These are phyloP conservation scores for Yamadazyma conglobata DNA, from an alignment of 1,139 yeast genomes.

Conservation along the genomic window DNA sequence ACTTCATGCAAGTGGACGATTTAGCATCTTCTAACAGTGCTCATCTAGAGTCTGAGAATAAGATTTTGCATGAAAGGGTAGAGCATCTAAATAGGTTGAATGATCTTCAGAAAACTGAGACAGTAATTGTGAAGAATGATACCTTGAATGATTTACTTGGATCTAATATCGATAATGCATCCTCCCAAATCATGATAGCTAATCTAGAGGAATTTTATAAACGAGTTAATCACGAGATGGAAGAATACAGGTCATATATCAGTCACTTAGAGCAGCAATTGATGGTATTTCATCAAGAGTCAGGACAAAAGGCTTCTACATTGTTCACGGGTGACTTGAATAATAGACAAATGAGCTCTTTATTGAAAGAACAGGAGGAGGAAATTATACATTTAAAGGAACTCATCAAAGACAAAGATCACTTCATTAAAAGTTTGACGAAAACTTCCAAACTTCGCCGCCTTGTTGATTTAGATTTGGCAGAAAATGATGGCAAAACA, in stretches of 20 bases:
- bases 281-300: constrained; percentile 24
- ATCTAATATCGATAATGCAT: constrained; percentile 25
- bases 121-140: constrained; percentile 52
- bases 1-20: constrained; percentile 13
- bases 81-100: constrained; percentile 65
- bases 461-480: constrained; percentile 35
- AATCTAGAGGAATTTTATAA: constrained; percentile 47
- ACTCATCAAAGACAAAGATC: constrained; percentile 64
- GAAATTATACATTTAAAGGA: constrained; percentile 67
- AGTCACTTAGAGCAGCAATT: constrained; percentile 60
- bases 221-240: constrained; percentile 46
- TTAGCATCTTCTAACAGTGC: constrained; percentile 20
- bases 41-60: constrained; percentile 59
- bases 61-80: constrained; percentile 58
- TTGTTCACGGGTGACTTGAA: constrained; percentile 11
- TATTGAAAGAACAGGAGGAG: constrained; percentile 59
- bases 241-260: constrained; percentile 63
- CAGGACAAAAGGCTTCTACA: constrained; percentile 4
- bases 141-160: constrained; percentile 49
- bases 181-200: constrained; percentile 38
- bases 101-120: constrained; percentile 56
- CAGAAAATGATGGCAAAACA: constrained; percentile 10
- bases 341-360: constrained; percentile 14
- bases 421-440: constrained; percentile 70
- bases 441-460: constrained; percentile 54